These are phyloP conservation scores for Pestalotiopsis sp. DNA, from an alignment of 2,329 filamentous ascomycete species.

Conservation along the genomic window DNA sequence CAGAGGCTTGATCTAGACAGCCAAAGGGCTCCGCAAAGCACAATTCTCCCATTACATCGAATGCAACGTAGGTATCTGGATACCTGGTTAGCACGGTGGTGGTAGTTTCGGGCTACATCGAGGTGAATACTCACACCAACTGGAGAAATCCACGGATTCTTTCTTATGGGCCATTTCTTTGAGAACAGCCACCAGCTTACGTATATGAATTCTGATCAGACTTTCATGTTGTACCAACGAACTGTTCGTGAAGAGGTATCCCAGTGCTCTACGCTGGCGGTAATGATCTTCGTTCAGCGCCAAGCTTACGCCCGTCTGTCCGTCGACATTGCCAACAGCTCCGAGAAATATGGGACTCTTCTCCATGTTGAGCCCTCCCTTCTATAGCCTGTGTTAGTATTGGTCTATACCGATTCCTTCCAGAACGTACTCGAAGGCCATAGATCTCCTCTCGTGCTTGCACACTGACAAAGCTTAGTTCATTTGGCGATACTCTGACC, in stretches of 20 bases:
- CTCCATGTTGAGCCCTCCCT: slow-evolving; percentile 26
- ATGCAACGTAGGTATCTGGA: slow-evolving; percentile 21
- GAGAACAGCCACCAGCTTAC: slow-evolving; percentile 24
- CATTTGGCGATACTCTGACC: slow-evolving; percentile 28
- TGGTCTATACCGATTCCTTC: neutral
- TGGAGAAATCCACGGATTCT: slow-evolving; percentile 22
- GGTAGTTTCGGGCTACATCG: too few relatives aligned
- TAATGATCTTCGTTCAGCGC: slow-evolving; percentile 23
- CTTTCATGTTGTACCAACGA: slow-evolving; percentile 25
- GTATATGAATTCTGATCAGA: slow-evolving; percentile 24
- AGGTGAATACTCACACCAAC: slow-evolving; percentile 23
- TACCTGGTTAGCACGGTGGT: neutral
- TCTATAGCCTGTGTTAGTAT: slow-evolving; percentile 12
- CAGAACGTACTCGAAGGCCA: slow-evolving; percentile 23
- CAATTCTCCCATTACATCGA: slow-evolving; percentile 27
- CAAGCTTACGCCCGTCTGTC: slow-evolving; percentile 21
- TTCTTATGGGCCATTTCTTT: slow-evolving; percentile 11
- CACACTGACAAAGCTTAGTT: slow-evolving; percentile 28
- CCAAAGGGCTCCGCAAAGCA: slow-evolving; percentile 30
- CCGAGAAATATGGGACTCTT: slow-evolving; percentile 29
- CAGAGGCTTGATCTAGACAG: slow-evolving; percentile 23
- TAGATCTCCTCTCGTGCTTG: slow-evolving; percentile 33
- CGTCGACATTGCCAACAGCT: slow-evolving; percentile 20
- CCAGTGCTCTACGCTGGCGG: slow-evolving; percentile 28
- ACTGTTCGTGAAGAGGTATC: slow-evolving; percentile 28